Conservation (phyloP, 768 basidiomycete genomes). For the Exsudoporus frostii region DNA sequence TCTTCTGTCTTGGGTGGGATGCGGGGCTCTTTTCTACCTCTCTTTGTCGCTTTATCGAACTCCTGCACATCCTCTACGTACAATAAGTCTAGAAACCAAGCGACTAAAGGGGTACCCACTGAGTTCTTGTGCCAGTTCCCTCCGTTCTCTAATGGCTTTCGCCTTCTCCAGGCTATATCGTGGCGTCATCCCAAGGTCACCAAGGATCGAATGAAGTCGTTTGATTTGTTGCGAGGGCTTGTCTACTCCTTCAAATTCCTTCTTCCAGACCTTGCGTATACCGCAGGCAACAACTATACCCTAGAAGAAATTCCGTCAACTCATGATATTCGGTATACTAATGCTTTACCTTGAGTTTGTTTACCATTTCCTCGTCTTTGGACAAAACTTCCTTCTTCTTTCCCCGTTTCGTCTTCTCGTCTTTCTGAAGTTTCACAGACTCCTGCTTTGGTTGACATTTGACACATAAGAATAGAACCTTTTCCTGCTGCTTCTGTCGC, state of each 20-base stretch:
- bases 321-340: background rate
- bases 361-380: constrained; percentile 73
- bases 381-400: constrained; percentile 34
- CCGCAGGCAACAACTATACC: constrained; percentile 72
- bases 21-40: constrained; percentile 22
- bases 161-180: constrained; percentile 79
- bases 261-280: constrained; percentile 73
- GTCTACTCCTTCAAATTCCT: constrained; percentile 60
- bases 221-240: constrained; percentile 60
- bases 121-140: constrained; percentile 77
- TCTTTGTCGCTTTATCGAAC: constrained; percentile 53
- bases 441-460: constrained; percentile 11
- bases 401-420: constrained; percentile 28
- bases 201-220: constrained; percentile 60
- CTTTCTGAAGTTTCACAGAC: constrained; percentile 21
- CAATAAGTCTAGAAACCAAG: background rate
- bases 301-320: constrained; percentile 33
- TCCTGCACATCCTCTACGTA: constrained; percentile 68
- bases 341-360: constrained; percentile 60
- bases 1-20: constrained; percentile 18
- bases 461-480: constrained; percentile 17
- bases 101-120: constrained; percentile 42
- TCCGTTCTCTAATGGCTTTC: constrained; percentile 62
- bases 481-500: constrained; percentile 39
- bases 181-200: constrained; percentile 77